phyloP scores from a whole-genome alignment of 768 basidiomycete genomes.

The Saitozyma podzolica region DNA sequence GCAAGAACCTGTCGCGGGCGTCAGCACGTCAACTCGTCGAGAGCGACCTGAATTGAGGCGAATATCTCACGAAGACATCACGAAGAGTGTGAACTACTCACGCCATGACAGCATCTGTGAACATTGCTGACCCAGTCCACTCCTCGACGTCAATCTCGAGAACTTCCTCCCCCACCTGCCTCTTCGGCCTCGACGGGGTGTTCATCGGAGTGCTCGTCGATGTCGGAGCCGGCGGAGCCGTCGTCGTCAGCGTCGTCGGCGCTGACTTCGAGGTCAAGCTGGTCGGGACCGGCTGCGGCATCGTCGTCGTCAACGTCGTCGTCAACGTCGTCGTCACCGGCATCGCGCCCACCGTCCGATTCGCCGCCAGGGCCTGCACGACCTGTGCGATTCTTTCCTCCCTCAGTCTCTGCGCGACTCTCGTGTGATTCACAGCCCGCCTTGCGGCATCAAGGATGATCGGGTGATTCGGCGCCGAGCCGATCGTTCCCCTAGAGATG shows the following conservation, averaged over 20 bases:
- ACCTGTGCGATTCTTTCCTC: conserved; percentile 19
- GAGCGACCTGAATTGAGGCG: too few species aligned
- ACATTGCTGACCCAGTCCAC: conserved; percentile 46
- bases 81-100: conserved; percentile 11
- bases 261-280: too few species aligned
- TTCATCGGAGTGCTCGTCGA: too few species aligned
- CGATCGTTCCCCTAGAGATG: conserved; percentile 52
- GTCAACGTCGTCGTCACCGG: conserved; percentile 9
- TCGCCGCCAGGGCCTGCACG: not conserved
- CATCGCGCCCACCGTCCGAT: conserved; percentile 6
- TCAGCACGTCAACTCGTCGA: conserved; percentile 8
- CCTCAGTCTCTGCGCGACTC: conserved; percentile 24
- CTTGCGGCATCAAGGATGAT: conserved; percentile 46
- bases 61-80: not conserved
- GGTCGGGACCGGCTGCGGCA: too few species aligned
- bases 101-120: conserved; percentile 38
- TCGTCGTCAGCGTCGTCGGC: too few species aligned
- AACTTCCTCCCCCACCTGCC: conserved; percentile 18
- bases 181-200: not conserved
- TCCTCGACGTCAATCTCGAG: conserved; percentile 37
- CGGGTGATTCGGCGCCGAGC: conserved; percentile 44
- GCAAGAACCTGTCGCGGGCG: conserved; percentile 32
- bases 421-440: conserved; percentile 39
- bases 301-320: conserved; percentile 2
- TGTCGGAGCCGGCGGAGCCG: too few species aligned